A percentile compares a stretch with the other conserved stretches of the same genome.
These are phyloP conservation scores for Cucurbita argyrosperma DNA, from an alignment of 306 rosid genomes.

Conservation along the genomic window DNA sequence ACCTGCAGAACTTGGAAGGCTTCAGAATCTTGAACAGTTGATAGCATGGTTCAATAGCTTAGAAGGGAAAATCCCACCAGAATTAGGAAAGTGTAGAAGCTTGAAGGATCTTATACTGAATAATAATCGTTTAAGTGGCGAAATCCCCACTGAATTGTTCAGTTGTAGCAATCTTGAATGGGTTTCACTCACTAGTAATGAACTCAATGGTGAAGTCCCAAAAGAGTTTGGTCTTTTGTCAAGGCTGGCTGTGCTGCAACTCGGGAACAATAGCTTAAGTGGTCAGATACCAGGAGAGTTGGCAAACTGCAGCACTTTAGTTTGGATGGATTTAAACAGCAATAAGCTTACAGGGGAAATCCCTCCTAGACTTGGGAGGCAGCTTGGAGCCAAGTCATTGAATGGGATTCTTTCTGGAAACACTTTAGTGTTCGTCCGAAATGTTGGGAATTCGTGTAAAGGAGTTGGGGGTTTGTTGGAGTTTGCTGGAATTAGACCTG, in stretches of 20 bases:
- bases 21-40: slow-evolving; percentile 66
- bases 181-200: slow-evolving; percentile 86
- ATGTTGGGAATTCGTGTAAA: slow-evolving; percentile 77
- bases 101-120: slow-evolving; percentile 86
- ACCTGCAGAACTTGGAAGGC: slow-evolving; percentile 79
- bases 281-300: slow-evolving; percentile 82
- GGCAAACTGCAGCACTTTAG: slow-evolving; percentile 75
- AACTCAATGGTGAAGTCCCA: slow-evolving; percentile 59
- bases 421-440: slow-evolving; percentile 81
- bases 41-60: slow-evolving; percentile 89
- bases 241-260: slow-evolving; percentile 80
- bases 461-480: slow-evolving; percentile 95
- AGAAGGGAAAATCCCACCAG: slow-evolving; percentile 77
- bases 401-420: slow-evolving; percentile 78
- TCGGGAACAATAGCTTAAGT: slow-evolving; percentile 74
- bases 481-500: slow-evolving; percentile 79
- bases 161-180: slow-evolving; percentile 80
- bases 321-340: slow-evolving; percentile 98
- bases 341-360: slow-evolving; percentile 90
- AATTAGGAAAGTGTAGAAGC: slow-evolving; percentile 67
- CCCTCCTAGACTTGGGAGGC: slow-evolving; percentile 87
- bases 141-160: slow-evolving; percentile 62
- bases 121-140: slow-evolving; percentile 58
- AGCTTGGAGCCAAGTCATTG: slow-evolving; percentile 67
- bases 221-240: slow-evolving; percentile 60